Evolutionary conservation across 768 basidiomycete species (phyloP), one percentile per base, ranked within the genome.

Genomic region (Sarcomyxa edulis): DNA sequence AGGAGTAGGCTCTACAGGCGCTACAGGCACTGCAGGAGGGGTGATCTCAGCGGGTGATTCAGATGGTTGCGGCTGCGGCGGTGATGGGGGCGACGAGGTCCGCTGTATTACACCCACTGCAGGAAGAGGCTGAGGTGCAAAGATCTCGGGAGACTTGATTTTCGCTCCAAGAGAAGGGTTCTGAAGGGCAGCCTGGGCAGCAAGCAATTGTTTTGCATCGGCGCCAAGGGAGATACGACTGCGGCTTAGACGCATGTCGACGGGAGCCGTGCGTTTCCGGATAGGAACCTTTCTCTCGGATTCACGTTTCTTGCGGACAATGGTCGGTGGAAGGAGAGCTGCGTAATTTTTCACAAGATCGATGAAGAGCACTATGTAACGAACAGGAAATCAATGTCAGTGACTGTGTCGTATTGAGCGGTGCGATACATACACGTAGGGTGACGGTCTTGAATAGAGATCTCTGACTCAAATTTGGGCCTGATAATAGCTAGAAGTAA

Each of bases 361-460:
- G 23, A 91, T 76, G 59, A 96, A 84, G 44, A 97, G 64, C 30
- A 87, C 87, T 89, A 34, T 33, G 16, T n/a, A n/a, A n/a, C n/a
- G 11, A 32, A 15, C 24, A 37, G 15, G 43, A 34, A 35, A 45
- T 34, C 18, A 37, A 23, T 21, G 22, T 16, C 10, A 23, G 14
- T 11, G 20, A 10, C 5, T 3, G 3, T 12, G 15, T 16, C 21
- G 20, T n/a, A 35, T 24, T 9, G 15, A 32, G 22, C 19, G 7
- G 25, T 3, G 21, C 8, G 29, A 27, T 18, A 65, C 78, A 48
- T 58, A 84, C 88, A 62, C 11, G 84, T 74, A 36, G 90, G 80
- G 64, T 95, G 84, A 27, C 91, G 85, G 55, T 93, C 93, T 57
- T 95, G 90, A 44, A 98, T 82, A 3, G 93, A 90, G 18, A 93